These are phyloP conservation scores for Phialophora macrospora DNA, from an alignment of 2,329 filamentous ascomycete species.

Conservation along the genomic window DNA sequence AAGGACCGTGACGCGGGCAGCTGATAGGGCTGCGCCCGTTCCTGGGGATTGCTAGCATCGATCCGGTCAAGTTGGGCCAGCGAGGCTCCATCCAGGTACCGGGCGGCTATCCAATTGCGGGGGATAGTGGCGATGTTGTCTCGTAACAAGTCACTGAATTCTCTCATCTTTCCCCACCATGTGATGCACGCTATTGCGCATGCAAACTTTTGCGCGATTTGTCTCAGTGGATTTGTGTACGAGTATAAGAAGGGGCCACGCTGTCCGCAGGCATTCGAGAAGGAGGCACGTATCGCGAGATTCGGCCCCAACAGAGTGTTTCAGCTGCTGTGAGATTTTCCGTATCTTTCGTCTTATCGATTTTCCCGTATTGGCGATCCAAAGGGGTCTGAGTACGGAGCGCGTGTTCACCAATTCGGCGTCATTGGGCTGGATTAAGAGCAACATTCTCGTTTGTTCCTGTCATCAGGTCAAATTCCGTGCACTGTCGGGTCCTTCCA, in stretches of 20 bases:
- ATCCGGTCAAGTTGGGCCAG: slow-evolving; percentile 16
- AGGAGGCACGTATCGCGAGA: neutral
- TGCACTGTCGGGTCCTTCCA: neutral
- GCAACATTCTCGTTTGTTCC: slow-evolving; percentile 11
- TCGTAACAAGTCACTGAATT: slow-evolving; percentile 27
- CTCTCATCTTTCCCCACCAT: slow-evolving; percentile 20
- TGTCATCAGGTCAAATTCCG: slow-evolving; percentile 16
- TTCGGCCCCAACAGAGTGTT: slow-evolving; percentile 21
- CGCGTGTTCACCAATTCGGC: slow-evolving; percentile 5
- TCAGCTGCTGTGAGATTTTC: slow-evolving; percentile 15
- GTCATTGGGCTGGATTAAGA: slow-evolving; percentile 5
- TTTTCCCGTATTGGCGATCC: slow-evolving; percentile 10
- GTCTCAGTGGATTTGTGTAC: slow-evolving; percentile 17
- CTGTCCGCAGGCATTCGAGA: neutral
- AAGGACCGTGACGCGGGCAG: neutral
- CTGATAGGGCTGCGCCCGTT: slow-evolving; percentile 26
- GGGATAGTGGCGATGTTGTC: slow-evolving; percentile 24
- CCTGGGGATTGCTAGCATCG: slow-evolving; percentile 23
- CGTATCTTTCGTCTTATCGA: slow-evolving; percentile 13
- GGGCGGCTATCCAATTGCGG: slow-evolving; percentile 30
- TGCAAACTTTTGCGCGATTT: slow-evolving; percentile 27
- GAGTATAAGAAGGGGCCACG: slow-evolving; percentile 12
- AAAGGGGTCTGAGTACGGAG: slow-evolving; percentile 7
- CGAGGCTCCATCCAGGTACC: slow-evolving; percentile 6
- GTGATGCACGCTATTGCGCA: slow-evolving; percentile 23